phyloP scores from a whole-genome alignment of 495 filamentous ascomycete genomes.

The Aspergillus sclerotiicarbonarius region DNA sequence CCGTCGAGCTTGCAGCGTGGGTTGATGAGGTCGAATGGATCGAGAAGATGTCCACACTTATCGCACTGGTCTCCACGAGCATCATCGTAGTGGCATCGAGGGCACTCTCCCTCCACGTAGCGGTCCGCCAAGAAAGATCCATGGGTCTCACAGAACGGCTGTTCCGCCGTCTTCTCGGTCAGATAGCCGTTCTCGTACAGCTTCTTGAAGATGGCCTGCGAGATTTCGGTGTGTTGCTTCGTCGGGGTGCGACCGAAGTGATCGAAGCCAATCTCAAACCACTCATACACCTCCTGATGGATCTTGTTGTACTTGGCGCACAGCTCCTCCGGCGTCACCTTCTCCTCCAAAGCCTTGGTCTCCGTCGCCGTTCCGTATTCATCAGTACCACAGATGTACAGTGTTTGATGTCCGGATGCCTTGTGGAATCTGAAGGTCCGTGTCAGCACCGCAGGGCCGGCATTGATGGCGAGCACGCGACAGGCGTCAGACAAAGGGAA shows the following conservation, averaged over 20 bases:
- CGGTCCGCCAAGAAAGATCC: conserved; percentile 86
- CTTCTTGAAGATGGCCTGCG: conserved; percentile 79
- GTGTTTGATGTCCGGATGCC: conserved; percentile 62
- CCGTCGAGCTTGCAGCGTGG: conserved; percentile 79
- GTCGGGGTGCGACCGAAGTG: conserved; percentile 83
- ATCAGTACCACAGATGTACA: conserved; percentile 58
- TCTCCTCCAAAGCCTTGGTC: conserved; percentile 69
- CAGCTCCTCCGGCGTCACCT: conserved; percentile 66
- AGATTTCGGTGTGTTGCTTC: conserved; percentile 76
- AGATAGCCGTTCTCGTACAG: conserved; percentile 79
- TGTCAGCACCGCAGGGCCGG: conserved; percentile 2
- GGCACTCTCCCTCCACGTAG: conserved; percentile 88
- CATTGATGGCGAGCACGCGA: conserved; percentile 1
- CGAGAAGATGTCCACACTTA: conserved; percentile 76
- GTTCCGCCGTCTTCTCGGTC: conserved; percentile 69
- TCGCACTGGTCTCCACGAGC: conserved; percentile 88
- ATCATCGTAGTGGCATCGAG: conserved; percentile 74
- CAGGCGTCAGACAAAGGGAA: background rate
- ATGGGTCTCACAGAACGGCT: conserved; percentile 86
- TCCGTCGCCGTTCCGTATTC: conserved; percentile 85
- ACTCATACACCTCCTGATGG: conserved; percentile 82
- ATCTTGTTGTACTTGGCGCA: conserved; percentile 84
- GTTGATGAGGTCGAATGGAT: conserved; percentile 63
- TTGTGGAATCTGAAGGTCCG: conserved; percentile 60
- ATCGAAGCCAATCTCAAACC: conserved; percentile 85